phyloP scores from a whole-genome alignment of 1,284 basidiomycete genomes.

The Sphagnurus paluster region DNA sequence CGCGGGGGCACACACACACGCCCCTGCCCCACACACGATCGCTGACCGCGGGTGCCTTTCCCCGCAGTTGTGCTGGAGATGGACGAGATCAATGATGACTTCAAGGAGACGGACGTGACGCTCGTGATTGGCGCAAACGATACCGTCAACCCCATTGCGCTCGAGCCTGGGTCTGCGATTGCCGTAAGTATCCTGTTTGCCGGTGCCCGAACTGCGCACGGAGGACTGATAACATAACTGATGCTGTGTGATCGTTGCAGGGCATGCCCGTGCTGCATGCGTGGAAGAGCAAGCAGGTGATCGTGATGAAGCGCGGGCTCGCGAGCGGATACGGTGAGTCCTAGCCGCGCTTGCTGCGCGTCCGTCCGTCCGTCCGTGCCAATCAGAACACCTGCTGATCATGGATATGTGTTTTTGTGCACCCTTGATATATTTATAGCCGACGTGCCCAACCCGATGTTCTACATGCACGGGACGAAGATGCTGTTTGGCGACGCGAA shows the following conservation, averaged over 20 bases:
- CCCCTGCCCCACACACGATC: no score
- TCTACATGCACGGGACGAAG: constrained; percentile 84
- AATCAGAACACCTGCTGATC: constrained; percentile 8
- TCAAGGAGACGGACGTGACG: constrained; percentile 79
- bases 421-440: no score
- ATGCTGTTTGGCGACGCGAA: constrained; percentile 91
- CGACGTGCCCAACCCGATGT: constrained; percentile 87
- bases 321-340: constrained; percentile 74
- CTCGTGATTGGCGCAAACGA: constrained; percentile 89
- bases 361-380: constrained; percentile 9
- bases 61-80: constrained; percentile 75
- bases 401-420: no score
- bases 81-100: constrained; percentile 92
- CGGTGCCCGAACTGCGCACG: not conserved
- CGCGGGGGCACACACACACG: no score
- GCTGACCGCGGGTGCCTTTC: no score
- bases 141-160: constrained; percentile 85
- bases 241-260: no score
- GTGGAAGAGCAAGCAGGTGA: constrained; percentile 88
- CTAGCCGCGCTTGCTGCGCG: no score
- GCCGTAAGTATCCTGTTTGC: constrained; percentile 42
- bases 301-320: constrained; percentile 89
- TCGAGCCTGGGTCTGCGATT: constrained; percentile 83
- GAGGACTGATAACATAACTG: no score
- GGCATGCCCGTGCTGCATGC: constrained; percentile 89